Base-by-base conservation (phyloP, 2,329 filamentous ascomycete genomes). In the Aspergillus brunneoviolaceus region DNA sequence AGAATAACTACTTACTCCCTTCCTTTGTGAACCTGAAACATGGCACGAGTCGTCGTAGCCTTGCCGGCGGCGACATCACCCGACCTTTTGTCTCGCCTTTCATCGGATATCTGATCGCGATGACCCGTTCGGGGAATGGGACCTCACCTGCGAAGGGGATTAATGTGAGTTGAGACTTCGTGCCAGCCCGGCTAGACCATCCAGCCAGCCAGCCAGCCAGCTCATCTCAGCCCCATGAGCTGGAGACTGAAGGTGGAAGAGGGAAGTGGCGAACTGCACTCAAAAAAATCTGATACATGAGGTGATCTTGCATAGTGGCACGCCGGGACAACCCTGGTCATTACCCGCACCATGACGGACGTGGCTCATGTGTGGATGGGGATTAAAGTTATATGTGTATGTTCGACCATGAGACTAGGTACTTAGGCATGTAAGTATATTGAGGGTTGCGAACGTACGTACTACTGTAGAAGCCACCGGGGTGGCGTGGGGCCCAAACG, bases 251-350 rank as follows among this genome's bases (percentile, higher is more conserved):
- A 35, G 33, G 33, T 35, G 33, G 33, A 7, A 35, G 33, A 12
- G 10, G 33, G 33, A 9, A 5, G 39, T 45, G 39, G 39, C 39
- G 39, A 45, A 45, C 39, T 45, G 39, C 16, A 45, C 19, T n/a
- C 39, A 3, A 23, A 23, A 19, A 45, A 55, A 55, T 55, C 53
- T 49, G 53, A 55, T 55, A 55, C 53, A 55, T 55, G 53, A 55
- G 53, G 53, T 23, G 53, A 55, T 55, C 53, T 55, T 55, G 53
- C 53, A 49, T 55, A 45, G 53, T 47, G n/a, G 53, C 53, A 55
- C 53, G 53, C 53, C 47, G 53, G 42, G 53, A 27, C 53, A 55
- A 48, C 53, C 53, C 53, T 45, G 42, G 53, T 48, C 53, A 33
- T 47, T 55, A 47, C 48, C 53, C 53, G 42, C 33, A 31, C 53